Evolutionary conservation across 1,139 yeast genomes (phyloP).

Genomic region (Candida pseudocylindracea): DNA sequence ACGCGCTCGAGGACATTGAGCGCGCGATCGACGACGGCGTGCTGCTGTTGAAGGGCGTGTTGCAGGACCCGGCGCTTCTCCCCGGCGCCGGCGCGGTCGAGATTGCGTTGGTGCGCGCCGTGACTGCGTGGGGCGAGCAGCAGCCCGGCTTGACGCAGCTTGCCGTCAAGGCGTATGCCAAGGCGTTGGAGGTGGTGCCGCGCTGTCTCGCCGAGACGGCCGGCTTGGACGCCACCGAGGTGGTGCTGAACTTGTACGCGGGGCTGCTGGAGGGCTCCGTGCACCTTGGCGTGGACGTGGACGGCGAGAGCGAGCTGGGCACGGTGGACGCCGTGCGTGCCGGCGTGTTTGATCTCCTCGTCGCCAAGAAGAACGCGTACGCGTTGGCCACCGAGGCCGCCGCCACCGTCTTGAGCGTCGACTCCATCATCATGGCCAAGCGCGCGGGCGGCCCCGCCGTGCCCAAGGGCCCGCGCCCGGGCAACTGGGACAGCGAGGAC

Average conservation of each 20-base stretch:
- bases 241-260: conserved; percentile 70
- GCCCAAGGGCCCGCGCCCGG: conserved; percentile 76
- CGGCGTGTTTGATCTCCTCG: conserved; percentile 58
- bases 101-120: conserved; percentile 61
- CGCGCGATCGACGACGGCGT: conserved; percentile 97
- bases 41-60: conserved; percentile 70
- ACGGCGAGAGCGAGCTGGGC: conserved; percentile 5
- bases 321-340: conserved; percentile 40
- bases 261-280: conserved; percentile 61
- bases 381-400: conserved; percentile 94
- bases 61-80: conserved; percentile 57
- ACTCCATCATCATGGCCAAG: conserved; percentile 85
- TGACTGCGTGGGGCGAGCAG: conserved; percentile 71
- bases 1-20: conserved; percentile 80
- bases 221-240: conserved; percentile 79
- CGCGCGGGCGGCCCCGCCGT: conserved; percentile 93
- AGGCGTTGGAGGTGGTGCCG: conserved; percentile 87
- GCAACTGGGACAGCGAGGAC: conserved; percentile 96
- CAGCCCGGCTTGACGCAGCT: conserved; percentile 88
- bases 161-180: conserved; percentile 85
- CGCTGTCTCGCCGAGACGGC: conserved; percentile 87
- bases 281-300: conserved; percentile 8
- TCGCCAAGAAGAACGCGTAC: conserved; percentile 72
- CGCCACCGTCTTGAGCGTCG: conserved; percentile 70
- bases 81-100: conserved; percentile 99